phyloP scores from a whole-genome alignment of 495 filamentous ascomycete genomes.

The Penicillium coffeae region DNA sequence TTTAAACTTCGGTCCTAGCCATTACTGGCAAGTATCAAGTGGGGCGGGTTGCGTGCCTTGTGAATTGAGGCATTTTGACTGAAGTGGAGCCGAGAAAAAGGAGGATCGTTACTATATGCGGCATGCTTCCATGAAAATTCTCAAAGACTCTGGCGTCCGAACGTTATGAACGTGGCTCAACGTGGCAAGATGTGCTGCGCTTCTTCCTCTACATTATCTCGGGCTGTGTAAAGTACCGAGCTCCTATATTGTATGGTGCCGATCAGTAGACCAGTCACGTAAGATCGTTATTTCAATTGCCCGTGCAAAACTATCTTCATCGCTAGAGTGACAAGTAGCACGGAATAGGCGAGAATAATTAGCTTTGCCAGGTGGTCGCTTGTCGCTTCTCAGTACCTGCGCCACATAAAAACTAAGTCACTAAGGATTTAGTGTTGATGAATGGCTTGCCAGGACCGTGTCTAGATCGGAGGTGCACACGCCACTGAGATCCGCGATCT shows the following conservation, averaged over 20 bases:
- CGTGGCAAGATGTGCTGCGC: conserved; percentile 5
- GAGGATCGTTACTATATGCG: conserved; percentile 20
- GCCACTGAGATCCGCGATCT: not conserved
- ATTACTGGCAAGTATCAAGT: not conserved
- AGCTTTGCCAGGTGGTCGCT: too few species aligned
- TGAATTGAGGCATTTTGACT: conserved; percentile 20
- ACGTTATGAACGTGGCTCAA: conserved; percentile 1
- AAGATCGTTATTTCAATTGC: too few species aligned
- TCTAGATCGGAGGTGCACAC: not conserved
- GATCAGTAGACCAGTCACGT: too few species aligned
- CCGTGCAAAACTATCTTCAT: too few species aligned
- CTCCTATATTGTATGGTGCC: not conserved
- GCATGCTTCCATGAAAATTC: conserved; percentile 1
- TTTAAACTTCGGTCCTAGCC: conserved; percentile 13
- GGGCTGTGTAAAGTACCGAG: not conserved
- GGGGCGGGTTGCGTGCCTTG: conserved; percentile 6
- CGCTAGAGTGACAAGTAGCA: too few species aligned
- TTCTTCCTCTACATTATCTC: not conserved
- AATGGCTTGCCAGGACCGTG: too few species aligned
- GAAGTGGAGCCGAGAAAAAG: conserved; percentile 1
- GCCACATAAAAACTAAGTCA: too few species aligned
- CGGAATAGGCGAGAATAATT: too few species aligned
- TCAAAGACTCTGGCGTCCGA: not conserved
- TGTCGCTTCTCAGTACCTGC: too few species aligned
- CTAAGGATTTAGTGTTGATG: too few species aligned